Base-by-base conservation (phyloP, 805 yeast species). In the Cyberlindnera maritima region DNA sequence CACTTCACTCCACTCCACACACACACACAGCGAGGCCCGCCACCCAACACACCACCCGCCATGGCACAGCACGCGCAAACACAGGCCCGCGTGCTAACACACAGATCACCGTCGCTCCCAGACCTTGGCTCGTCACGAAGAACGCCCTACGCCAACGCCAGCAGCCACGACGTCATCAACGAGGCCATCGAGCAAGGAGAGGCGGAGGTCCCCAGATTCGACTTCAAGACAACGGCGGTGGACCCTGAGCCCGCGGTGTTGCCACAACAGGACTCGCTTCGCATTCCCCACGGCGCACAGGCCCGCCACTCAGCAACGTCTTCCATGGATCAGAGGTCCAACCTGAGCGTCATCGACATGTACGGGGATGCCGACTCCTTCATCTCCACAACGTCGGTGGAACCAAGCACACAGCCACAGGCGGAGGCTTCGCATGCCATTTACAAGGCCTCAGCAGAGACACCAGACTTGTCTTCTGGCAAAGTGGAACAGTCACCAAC, bases 331-430 rank as follows among this genome's bases (percentile, higher is more conserved):
- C 63, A 60, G 35, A 44, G 15, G 33, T 64, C 63, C 5, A 61
- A 58, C 21, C 45, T 67, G 39, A 69, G 74, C 41, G 65, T 69
- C 12, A 66, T 69, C 36, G 70, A 68, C 39, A 50, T 69, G 55
- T 69, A 69, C 50, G 64, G 64, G 0, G 70, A 67, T 43, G 61
- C 43, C 2, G 40, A 26, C 3, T 52, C 57, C 4, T 17, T 42
- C 18, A 32, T 44, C 2, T 49, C 52, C 4, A 33, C 41, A 6
- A 43, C 36, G 3, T 36, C 48, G 5, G 14, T 28, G 5, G 31
- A 28, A 14, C 31, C 14, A 14, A 28, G 34, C 31, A 18, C 28
- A 19, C 3, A 14, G 18, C 21, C 34, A 19, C 35, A 17, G 14
- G 13, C 12, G 9, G 41, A 17, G 10, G 13, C 28, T 4, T 12